Evolutionary conservation across 176 grass and related monocot species (phyloP), one percentile per base, ranked within the genome.

Genomic region (Triticum turgidum): DNA sequence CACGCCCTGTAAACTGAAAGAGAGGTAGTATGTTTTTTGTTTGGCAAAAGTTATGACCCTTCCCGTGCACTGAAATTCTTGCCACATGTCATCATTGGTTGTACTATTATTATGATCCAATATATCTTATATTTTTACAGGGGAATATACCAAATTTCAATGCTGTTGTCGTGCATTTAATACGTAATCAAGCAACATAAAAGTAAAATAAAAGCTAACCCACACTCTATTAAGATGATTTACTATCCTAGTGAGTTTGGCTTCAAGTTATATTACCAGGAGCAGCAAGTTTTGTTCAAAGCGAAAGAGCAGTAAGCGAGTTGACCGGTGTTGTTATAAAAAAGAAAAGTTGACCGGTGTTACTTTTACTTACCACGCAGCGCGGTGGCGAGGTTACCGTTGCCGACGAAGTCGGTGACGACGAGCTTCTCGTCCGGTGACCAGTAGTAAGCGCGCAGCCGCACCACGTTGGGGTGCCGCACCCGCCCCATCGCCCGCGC

Each of bases 351-450:
- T 52, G 49, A 54, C 15, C 1, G 15, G 51, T 17, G 51, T 29
- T 4, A 14, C 24, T 45, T 11, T 5, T 5, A 67, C 79, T 86
- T 69, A 97, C 92, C 97, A 12, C 94, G 92, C 52, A 99, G 87
- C 2, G 89, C 90, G 18, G 87, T 78, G 84, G 90, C 92, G 87
- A 96, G 97, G 82, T 96, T 99, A 82, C 97, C 97, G 80, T 96
- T 93, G 92, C 85, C 79, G 87, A 99, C 86, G 90, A 99, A 99
- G 91, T 99, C 97, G 37, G 97, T 92, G 87, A 99, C 95, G 92
- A 99, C 86, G 47, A 99, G 89, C 83, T 96, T 96, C 90, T 99
- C 97, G 78, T 99, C 97, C 1, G 76, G 61, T 27, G 97, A 93
- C 94, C 94, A 99, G 92, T 99, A 99, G 89, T 87, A 99, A 4